Evolutionary conservation across 2,329 filamentous ascomycete genomes (phyloP).

Genomic region (Sclerotinia trifoliorum): DNA sequence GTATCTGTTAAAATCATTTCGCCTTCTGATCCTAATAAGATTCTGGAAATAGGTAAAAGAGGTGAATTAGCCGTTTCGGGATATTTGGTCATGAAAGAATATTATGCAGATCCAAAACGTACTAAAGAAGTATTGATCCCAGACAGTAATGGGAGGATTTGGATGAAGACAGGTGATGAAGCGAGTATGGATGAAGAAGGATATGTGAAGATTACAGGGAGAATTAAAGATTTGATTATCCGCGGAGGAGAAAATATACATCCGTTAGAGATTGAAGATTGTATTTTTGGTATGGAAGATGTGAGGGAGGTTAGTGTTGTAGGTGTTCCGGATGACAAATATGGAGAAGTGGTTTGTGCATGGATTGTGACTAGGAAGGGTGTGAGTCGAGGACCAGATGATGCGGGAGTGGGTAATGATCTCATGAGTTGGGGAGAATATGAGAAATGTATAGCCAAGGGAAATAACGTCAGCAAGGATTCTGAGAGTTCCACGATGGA

Average conservation of each 20-base stretch:
- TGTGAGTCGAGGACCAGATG: constrained; percentile 28
- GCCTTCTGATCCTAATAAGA: constrained; percentile 55
- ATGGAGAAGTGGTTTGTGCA: constrained; percentile 84
- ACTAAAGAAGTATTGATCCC: constrained; percentile 67
- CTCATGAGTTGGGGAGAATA: constrained; percentile 11
- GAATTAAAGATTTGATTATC: constrained; percentile 95
- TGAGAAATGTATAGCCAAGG: not conserved
- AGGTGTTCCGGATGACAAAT: constrained; percentile 75
- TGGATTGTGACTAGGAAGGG: constrained; percentile 64
- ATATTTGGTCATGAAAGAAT: constrained; percentile 88
- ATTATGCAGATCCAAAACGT: constrained; percentile 71
- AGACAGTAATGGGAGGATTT: constrained; percentile 46
- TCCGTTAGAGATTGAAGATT: constrained; percentile 89
- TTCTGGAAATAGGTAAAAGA: constrained; percentile 62
- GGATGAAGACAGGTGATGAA: constrained; percentile 95
- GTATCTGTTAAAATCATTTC: constrained; percentile 76
- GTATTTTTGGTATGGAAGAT: constrained; percentile 67
- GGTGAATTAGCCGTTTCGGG: constrained; percentile 84
- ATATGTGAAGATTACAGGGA: constrained; percentile 83
- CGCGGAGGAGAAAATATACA: constrained; percentile 95
- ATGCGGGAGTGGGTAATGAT: constrained; percentile 32
- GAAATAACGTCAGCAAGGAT: not conserved
- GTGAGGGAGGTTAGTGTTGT: constrained; percentile 79
- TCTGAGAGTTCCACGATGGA: too few relatives aligned
- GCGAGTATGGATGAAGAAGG: constrained; percentile 79